phyloP scores from a whole-genome alignment of 1,139 yeast genomes.

The Kodamaea sp. region DNA sequence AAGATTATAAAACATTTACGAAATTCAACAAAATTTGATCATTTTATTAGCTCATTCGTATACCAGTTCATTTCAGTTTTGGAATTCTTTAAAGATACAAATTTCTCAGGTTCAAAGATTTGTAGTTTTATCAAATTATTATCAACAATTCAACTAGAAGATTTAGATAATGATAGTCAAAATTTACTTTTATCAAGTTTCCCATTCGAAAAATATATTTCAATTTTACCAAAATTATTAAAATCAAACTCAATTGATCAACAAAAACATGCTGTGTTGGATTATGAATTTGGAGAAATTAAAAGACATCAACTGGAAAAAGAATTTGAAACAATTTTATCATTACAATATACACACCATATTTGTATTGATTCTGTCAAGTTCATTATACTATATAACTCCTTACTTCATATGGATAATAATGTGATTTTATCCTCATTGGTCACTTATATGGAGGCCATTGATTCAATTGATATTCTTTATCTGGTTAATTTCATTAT shows the following conservation, averaged over 20 bases:
- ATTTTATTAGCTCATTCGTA: conserved; percentile 9
- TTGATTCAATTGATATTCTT: conserved; percentile 6
- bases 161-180: conserved; percentile 1
- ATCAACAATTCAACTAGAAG: conserved; percentile 3
- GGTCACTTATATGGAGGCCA: conserved; percentile 4
- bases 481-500: conserved; percentile 5
- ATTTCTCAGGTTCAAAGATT: neutral
- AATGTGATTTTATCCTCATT: conserved; percentile 6
- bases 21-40: conserved; percentile 4
- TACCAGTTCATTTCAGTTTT: conserved; percentile 10
- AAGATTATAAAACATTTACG: conserved; percentile 6
- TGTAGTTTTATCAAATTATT: conserved; percentile 3
- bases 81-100: conserved; percentile 6
- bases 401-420: conserved; percentile 1
- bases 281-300: conserved; percentile 6
- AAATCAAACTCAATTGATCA: neutral
- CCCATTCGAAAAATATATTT: conserved; percentile 7
- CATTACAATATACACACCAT: conserved; percentile 2
- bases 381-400: conserved; percentile 2
- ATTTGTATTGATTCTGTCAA: conserved; percentile 6
- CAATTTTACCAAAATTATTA: conserved; percentile 2
- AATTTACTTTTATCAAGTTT: neutral
- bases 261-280: conserved; percentile 3
- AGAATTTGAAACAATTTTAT: conserved; percentile 3
- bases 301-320: conserved; percentile 1